These are phyloP conservation scores for Cytospora piceae DNA, from an alignment of 2,329 filamentous ascomycete genomes.

Conservation along the genomic window DNA sequence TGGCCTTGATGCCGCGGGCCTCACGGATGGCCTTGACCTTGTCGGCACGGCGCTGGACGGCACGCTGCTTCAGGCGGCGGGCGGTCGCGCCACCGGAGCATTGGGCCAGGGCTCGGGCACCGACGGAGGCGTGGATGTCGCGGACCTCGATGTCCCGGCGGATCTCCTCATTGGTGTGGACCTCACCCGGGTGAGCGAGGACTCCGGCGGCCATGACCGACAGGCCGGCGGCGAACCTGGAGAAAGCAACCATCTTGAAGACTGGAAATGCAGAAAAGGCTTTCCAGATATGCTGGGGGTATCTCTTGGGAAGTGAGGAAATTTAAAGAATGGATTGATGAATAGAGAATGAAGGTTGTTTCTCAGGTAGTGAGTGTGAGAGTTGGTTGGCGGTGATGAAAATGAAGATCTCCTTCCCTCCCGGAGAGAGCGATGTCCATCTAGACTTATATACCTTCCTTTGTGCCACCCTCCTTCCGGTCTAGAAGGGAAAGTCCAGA, in stretches of 20 bases:
- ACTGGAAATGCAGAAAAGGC: neutral
- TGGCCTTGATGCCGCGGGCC: conserved; percentile 41
- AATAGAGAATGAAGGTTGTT: neutral
- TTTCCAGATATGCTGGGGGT: too few relatives aligned
- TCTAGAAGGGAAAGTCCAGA: neutral
- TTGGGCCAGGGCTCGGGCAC: conserved; percentile 44
- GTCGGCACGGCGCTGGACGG: conserved; percentile 46
- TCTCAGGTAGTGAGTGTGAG: conserved; percentile 6
- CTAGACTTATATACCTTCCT: neutral
- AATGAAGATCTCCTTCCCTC: neutral
- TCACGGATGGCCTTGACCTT: conserved; percentile 44
- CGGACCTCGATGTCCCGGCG: conserved; percentile 42
- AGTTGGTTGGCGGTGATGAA: conserved; percentile 6
- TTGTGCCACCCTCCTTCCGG: neutral
- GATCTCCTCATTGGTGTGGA: conserved; percentile 37
- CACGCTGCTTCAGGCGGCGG: conserved; percentile 45
- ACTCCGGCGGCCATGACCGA: conserved; percentile 33
- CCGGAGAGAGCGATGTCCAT: neutral
- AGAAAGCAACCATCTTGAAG: conserved; percentile 27
- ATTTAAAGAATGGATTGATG: neutral
- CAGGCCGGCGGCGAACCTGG: conserved; percentile 22
- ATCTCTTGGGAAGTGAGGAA: neutral
- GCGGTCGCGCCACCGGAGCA: conserved; percentile 41
- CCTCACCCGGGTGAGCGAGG: conserved; percentile 41
- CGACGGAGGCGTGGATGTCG: conserved; percentile 38